Evolutionary conservation across 169 alveolate genomes (phyloP).

Genomic region (Eimeria acervulina): DNA sequence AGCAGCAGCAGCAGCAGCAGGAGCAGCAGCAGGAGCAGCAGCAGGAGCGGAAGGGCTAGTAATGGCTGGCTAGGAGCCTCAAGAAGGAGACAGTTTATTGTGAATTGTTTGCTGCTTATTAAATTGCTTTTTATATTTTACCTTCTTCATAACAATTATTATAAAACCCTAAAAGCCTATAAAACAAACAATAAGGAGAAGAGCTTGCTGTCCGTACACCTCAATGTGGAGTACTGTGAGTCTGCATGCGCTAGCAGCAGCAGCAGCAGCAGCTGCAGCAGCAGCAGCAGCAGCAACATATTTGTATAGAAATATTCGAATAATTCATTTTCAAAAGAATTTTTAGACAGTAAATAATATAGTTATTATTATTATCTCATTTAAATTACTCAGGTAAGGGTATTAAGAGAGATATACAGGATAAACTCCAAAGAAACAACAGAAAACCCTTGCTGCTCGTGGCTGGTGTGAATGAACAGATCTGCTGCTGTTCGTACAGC

Average conservation of each 20-base stretch:
- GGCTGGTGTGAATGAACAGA: neutral
- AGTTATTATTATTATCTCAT: neutral
- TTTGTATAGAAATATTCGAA: too few species aligned
- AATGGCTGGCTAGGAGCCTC: neutral
- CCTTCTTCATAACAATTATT: too few species aligned
- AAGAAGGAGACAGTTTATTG: neutral
- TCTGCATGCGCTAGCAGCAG: too few species aligned
- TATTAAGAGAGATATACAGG: too few species aligned
- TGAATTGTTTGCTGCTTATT: neutral
- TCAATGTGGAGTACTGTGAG: too few species aligned
- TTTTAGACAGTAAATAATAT: too few species aligned
- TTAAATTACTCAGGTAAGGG: neutral
- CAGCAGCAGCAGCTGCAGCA: too few species aligned
- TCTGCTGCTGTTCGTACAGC: neutral
- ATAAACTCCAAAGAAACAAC: neutral
- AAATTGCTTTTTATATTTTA: too few species aligned
- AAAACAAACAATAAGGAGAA: neutral
- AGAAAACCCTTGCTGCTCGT: neutral
- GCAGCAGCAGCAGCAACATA: too few species aligned
- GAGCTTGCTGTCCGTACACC: neutral
- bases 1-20: constrained; percentile 4
- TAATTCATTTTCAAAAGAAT: too few species aligned
- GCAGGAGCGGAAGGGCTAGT: too few species aligned
- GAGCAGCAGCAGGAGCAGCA: neutral
- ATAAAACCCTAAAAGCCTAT: too few species aligned